Conservation (phyloP, 495 filamentous ascomycete genomes). For the Xylaria curta region DNA sequence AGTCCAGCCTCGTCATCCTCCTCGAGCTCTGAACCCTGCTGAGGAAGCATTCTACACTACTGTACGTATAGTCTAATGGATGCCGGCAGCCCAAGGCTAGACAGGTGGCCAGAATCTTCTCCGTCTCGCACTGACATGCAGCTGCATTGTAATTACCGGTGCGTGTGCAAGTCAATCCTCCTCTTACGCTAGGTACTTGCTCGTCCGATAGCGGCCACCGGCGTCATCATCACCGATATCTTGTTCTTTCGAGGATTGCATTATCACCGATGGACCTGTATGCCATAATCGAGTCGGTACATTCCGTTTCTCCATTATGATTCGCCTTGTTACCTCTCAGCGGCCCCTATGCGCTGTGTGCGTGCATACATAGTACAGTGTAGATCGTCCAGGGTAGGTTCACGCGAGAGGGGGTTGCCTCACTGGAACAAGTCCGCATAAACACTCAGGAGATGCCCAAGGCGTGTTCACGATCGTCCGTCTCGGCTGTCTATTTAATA, state of each 20-base stretch:
- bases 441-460: neutral
- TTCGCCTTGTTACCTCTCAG: neutral
- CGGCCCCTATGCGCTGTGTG: neutral
- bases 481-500: neutral
- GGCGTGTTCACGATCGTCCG: neutral
- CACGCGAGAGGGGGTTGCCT: neutral
- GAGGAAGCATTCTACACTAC: neutral
- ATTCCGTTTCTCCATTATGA: neutral
- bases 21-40: neutral
- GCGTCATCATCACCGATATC: neutral
- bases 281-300: neutral
- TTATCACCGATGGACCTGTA: neutral
- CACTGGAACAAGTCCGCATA: neutral
- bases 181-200: neutral
- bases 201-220: conserved; percentile 20
- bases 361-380: neutral
- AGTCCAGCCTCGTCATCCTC: conserved; percentile 13
- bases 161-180: neutral
- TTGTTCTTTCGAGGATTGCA: neutral
- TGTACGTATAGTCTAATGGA: neutral
- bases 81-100: neutral
- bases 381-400: conserved; percentile 9
- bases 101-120: neutral
- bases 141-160: conserved; percentile 21
- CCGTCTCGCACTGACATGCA: conserved; percentile 6